Evolutionary conservation across 202 grass and related monocot genomes (phyloP).

Genomic region (Dendrocalamus latiflorus): DNA sequence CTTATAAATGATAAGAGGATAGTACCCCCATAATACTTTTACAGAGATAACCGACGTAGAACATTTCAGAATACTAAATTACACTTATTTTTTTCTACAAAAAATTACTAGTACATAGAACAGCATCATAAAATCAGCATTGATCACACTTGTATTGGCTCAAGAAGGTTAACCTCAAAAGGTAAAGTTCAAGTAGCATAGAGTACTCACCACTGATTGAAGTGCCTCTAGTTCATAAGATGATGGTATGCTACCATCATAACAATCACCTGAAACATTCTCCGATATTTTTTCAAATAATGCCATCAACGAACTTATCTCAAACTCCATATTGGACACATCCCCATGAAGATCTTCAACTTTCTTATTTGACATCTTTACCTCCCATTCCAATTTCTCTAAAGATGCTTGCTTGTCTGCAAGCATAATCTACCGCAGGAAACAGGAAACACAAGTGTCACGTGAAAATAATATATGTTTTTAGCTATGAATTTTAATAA

Average conservation of each 20-base stretch:
- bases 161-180: background rate
- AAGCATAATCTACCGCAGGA: slow-evolving; percentile 55
- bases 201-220: slow-evolving; percentile 47
- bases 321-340: slow-evolving; percentile 75
- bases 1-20: background rate
- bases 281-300: slow-evolving; percentile 62
- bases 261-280: slow-evolving; percentile 43
- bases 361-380: slow-evolving; percentile 70
- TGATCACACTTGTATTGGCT: background rate
- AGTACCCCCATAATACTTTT: background rate
- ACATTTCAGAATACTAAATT: background rate
- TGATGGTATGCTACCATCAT: slow-evolving; percentile 39
- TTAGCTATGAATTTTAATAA: background rate
- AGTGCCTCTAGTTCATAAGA: slow-evolving; percentile 50
- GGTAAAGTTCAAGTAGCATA: background rate
- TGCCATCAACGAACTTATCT: slow-evolving; percentile 67
- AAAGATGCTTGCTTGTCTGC: slow-evolving; percentile 91
- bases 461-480: background rate
- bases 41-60: background rate
- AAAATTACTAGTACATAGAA: background rate
- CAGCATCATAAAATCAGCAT: background rate
- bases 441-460: slow-evolving; percentile 1
- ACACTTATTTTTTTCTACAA: background rate
- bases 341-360: slow-evolving; percentile 84
- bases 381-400: slow-evolving; percentile 92